These are phyloP conservation scores for Perkinsus olseni DNA, from an alignment of 169 alveolate species.

Conservation along the genomic window DNA sequence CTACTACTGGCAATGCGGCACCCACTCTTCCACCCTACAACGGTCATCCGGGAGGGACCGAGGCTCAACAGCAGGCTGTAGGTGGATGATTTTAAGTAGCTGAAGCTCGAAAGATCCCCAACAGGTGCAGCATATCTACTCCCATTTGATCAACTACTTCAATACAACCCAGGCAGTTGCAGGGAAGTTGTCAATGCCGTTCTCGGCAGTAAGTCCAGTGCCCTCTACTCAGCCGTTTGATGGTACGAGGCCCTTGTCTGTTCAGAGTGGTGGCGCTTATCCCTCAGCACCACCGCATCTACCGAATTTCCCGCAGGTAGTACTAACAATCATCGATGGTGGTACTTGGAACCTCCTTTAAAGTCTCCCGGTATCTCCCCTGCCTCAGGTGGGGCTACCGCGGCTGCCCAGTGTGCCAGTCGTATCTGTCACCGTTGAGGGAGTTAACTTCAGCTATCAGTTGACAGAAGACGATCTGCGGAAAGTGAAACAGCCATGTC, in stretches of 20 bases:
- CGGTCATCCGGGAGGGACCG: background rate
- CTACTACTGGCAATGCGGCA: background rate
- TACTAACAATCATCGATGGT: no score
- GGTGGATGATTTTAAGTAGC: background rate
- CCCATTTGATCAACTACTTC: background rate
- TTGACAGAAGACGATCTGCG: conserved; percentile 3
- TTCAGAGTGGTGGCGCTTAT: background rate
- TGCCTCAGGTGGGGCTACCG: background rate
- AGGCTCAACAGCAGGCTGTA: background rate
- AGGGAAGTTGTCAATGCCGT: background rate
- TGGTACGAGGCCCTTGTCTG: background rate
- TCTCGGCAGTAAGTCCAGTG: background rate
- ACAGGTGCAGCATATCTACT: background rate
- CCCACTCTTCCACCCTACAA: background rate
- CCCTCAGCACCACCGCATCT: background rate
- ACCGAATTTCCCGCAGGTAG: background rate
- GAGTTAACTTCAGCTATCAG: background rate
- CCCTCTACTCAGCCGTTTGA: background rate
- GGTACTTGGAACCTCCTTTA: no score
- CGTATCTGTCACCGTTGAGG: background rate
- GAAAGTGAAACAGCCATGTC: background rate
- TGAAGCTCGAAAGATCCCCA: background rate
- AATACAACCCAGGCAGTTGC: background rate
- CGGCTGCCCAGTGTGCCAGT: background rate
- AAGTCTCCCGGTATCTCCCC: no score